Conservation (phyloP, 2,329 filamentous ascomycete genomes). For the Aspergillus sojae region DNA sequence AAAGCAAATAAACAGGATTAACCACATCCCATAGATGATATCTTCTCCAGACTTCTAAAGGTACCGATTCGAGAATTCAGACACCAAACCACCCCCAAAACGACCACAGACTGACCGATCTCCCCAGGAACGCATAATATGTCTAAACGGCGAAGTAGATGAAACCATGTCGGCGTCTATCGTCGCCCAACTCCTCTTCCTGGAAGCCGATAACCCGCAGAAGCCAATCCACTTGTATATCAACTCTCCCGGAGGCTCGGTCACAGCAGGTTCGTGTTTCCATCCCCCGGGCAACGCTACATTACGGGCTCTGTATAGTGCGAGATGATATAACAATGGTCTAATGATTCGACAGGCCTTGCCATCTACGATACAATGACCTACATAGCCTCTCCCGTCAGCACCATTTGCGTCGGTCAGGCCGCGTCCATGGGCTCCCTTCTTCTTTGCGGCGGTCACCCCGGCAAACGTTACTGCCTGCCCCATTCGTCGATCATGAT, state of each 20-base stretch:
- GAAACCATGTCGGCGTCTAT: constrained; percentile 89
- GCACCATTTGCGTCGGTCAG: constrained; percentile 91
- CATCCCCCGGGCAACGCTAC: background rate
- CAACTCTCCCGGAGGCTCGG: constrained; percentile 91
- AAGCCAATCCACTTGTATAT: constrained; percentile 98
- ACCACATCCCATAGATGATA: constrained; percentile 62
- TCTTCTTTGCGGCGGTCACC: constrained; percentile 80
- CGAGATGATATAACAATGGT: background rate
- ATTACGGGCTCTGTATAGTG: background rate
- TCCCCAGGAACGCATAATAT: constrained; percentile 87
- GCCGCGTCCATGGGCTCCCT: constrained; percentile 95
- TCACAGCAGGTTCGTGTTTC: constrained; percentile 68
- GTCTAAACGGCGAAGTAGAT: constrained; percentile 88
- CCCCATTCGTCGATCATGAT: constrained; percentile 97
- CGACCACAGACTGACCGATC: background rate
- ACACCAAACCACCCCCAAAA: constrained; percentile 47
- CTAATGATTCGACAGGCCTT: constrained; percentile 40
- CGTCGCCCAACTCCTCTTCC: constrained; percentile 93
- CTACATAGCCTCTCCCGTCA: constrained; percentile 91
- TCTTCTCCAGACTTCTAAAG: constrained; percentile 78
- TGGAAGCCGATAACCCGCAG: constrained; percentile 93
- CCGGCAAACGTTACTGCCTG: constrained; percentile 82
- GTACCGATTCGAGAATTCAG: constrained; percentile 44
- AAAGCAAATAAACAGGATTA: constrained; percentile 20
- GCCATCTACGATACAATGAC: constrained; percentile 99